phyloP scores from a whole-genome alignment of 2,329 filamentous ascomycete species.

The Talaromyces sp. region DNA sequence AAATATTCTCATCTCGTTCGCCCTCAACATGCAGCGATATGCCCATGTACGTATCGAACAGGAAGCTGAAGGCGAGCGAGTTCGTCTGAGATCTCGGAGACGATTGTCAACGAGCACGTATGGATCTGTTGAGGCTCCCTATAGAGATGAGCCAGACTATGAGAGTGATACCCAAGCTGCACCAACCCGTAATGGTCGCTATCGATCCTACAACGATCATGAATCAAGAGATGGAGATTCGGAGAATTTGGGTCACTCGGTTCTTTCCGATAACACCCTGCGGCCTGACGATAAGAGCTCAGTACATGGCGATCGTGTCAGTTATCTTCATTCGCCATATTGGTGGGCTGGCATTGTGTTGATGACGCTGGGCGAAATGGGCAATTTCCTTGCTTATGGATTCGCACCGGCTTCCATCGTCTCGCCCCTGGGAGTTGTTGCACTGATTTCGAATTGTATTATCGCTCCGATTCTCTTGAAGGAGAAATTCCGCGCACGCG shows the following conservation, averaged over 20 bases:
- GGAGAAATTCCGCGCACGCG: slow-evolving; percentile 78
- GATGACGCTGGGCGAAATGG: slow-evolving; percentile 88
- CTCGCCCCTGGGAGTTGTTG: slow-evolving; percentile 93
- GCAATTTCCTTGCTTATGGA: slow-evolving; percentile 95
- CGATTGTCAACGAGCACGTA: slow-evolving; percentile 34
- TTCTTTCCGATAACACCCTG: slow-evolving; percentile 38
- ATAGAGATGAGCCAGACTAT: slow-evolving; percentile 17
- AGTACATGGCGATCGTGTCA: slow-evolving; percentile 53
- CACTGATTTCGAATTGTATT: slow-evolving; percentile 91
- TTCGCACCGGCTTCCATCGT: slow-evolving; percentile 98
- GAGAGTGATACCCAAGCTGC: not conserved
- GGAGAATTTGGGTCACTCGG: slow-evolving; percentile 28
- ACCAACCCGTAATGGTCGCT: not conserved
- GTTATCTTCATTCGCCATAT: slow-evolving; percentile 84
- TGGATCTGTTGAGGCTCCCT: slow-evolving; percentile 37
- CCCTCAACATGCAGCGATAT: slow-evolving; percentile 93
- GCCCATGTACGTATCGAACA: slow-evolving; percentile 81
- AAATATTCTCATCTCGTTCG: slow-evolving; percentile 90
- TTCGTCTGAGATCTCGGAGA: slow-evolving; percentile 42
- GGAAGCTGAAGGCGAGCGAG: slow-evolving; percentile 59
- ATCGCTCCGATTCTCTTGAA: slow-evolving; percentile 94
- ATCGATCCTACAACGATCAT: slow-evolving; percentile 19
- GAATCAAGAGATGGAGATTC: slow-evolving; percentile 31
- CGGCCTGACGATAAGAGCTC: slow-evolving; percentile 19
- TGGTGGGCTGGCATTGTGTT: slow-evolving; percentile 95